These are phyloP conservation scores for Williopsis jadinii DNA, from an alignment of 1,139 yeast species.

Conservation along the genomic window DNA sequence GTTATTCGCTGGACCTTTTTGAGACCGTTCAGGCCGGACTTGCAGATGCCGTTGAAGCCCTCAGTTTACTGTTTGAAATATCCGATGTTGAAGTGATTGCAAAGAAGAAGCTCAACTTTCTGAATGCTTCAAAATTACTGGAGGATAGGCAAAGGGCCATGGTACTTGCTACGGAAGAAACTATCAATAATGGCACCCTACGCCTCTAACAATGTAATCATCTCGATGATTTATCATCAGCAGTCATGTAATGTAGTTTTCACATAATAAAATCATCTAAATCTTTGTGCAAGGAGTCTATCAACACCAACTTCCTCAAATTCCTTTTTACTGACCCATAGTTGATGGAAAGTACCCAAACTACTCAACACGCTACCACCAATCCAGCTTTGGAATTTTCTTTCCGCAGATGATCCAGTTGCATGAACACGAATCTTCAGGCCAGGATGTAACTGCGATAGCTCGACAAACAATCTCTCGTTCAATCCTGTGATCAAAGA, in stretches of 20 bases:
- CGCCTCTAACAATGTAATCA: too few species aligned
- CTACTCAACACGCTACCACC: slow-evolving; percentile 93
- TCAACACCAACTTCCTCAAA: slow-evolving; percentile 90
- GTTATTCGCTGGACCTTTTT: slow-evolving; percentile 48
- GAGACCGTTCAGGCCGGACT: slow-evolving; percentile 72
- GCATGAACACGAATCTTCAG: slow-evolving; percentile 84
- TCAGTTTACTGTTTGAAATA: slow-evolving; percentile 67
- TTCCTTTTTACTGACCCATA: slow-evolving; percentile 91
- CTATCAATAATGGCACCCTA: slow-evolving; percentile 11
- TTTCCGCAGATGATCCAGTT: slow-evolving; percentile 76
- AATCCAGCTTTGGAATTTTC: slow-evolving; percentile 86
- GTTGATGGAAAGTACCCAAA: slow-evolving; percentile 92
- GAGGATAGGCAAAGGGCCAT: slow-evolving; percentile 42
- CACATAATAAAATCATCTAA: slow-evolving; percentile 37
- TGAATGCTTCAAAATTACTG: slow-evolving; percentile 41
- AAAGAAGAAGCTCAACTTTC: slow-evolving; percentile 41
- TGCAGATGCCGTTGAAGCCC: slow-evolving; percentile 68
- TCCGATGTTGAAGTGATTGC: slow-evolving; percentile 45
- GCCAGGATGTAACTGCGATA: slow-evolving; percentile 77
- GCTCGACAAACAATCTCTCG: slow-evolving; percentile 71
- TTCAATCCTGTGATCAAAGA: slow-evolving; percentile 84
- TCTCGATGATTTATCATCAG: background rate
- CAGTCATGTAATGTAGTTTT: background rate
- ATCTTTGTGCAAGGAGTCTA: slow-evolving; percentile 65
- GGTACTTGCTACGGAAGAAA: slow-evolving; percentile 31